Evolutionary conservation across 768 basidiomycete genomes (phyloP).

Genomic region (Rhodosporidiobolus sp.): DNA sequence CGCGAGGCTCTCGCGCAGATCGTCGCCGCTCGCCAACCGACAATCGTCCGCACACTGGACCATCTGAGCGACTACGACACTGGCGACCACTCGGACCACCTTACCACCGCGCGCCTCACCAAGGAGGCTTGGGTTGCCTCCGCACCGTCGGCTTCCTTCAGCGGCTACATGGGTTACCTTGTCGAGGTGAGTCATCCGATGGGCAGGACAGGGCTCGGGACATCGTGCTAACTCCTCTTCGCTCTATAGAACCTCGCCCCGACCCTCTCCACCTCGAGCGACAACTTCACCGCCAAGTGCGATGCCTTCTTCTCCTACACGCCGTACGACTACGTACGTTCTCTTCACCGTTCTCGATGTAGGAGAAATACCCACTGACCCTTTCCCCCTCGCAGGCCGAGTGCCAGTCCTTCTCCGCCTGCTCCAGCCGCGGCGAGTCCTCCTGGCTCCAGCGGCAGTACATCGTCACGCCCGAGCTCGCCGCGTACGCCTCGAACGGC

Average conservation of each 20-base stretch:
- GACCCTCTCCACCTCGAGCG: slow-evolving; percentile 14
- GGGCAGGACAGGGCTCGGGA: background rate
- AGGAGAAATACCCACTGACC: background rate
- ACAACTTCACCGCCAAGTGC: slow-evolving; percentile 12
- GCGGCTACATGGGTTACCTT: slow-evolving; percentile 14
- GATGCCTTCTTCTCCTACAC: slow-evolving; percentile 40
- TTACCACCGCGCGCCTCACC: background rate
- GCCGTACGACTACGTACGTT: slow-evolving; percentile 27
- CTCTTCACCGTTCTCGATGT: background rate
- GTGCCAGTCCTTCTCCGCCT: slow-evolving; percentile 32
- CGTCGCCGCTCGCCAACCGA: slow-evolving; percentile 7
- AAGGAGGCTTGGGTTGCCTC: background rate
- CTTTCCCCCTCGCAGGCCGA: background rate
- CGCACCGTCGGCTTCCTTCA: background rate
- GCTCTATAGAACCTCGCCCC: slow-evolving; percentile 14
- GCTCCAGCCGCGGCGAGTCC: slow-evolving; percentile 24
- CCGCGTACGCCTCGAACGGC: background rate
- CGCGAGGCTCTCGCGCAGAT: slow-evolving; percentile 13
- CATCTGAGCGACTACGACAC: slow-evolving; percentile 6
- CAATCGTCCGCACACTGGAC: slow-evolving; percentile 14
- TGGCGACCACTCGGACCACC: slow-evolving; percentile 31
- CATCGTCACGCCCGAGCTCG: slow-evolving; percentile 22
- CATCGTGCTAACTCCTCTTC: background rate
- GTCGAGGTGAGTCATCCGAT: background rate
- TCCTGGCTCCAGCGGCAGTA: slow-evolving; percentile 32